A percentile compares a stretch with the other conserved stretches of the same genome.
These are phyloP conservation scores for Syncephalis plumigaleata DNA, from an alignment of 371 early-diverging fungal genomes.

Conservation along the genomic window DNA sequence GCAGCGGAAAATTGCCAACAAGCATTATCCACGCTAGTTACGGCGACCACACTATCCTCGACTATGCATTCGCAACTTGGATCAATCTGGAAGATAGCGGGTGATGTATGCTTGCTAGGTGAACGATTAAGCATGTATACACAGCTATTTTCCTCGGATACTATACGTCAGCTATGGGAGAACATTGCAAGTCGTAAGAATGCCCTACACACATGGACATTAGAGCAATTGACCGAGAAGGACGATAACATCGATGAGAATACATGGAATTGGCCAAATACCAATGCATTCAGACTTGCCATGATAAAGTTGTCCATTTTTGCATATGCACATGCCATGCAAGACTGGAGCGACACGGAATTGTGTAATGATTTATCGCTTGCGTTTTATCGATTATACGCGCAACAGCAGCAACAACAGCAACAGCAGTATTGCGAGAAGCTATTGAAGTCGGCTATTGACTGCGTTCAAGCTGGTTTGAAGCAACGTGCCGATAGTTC, in stretches of 20 bases:
- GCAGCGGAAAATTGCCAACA: slow-evolving; percentile 33
- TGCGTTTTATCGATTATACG: slow-evolving; percentile 5
- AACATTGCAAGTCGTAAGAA: neutral
- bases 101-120: slow-evolving; percentile 31
- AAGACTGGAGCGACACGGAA: neutral
- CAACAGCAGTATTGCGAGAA: neutral
- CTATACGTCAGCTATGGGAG: too few species aligned
- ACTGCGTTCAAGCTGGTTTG: slow-evolving; percentile 40
- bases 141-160: too few species aligned
- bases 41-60: slow-evolving; percentile 11
- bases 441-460: slow-evolving; percentile 18
- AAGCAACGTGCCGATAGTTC: slow-evolving; percentile 35
- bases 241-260: too few species aligned
- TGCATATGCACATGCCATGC: slow-evolving; percentile 25
- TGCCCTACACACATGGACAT: too few species aligned
- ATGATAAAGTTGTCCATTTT: slow-evolving; percentile 14
- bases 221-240: too few species aligned
- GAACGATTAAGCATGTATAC: too few species aligned
- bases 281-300: too few species aligned
- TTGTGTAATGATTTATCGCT: neutral
- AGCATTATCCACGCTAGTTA: slow-evolving; percentile 19
- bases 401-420: slow-evolving; percentile 1
- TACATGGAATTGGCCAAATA: too few species aligned
- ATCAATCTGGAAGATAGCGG: slow-evolving; percentile 45
- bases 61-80: slow-evolving; percentile 12